These are phyloP conservation scores for Hortaea werneckii DNA, from an alignment of 2,329 filamentous ascomycete genomes.

Conservation along the genomic window DNA sequence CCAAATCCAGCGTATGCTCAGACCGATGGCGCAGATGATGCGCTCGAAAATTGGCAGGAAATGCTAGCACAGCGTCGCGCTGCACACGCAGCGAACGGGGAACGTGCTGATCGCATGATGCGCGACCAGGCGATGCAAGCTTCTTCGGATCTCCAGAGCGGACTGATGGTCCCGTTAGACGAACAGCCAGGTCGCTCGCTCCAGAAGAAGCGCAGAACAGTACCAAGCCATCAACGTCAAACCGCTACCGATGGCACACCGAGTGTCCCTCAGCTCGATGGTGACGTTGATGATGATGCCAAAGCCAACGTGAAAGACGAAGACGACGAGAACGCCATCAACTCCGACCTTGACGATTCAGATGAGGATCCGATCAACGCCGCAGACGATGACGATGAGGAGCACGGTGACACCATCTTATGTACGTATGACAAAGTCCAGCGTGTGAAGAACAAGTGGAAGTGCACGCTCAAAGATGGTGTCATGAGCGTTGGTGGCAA, in stretches of 20 bases:
- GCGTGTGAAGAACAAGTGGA: slow-evolving; percentile 93
- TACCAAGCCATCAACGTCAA: not conserved
- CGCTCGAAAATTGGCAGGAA: slow-evolving; percentile 46
- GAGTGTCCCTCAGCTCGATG: slow-evolving; percentile 41
- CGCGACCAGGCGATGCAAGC: slow-evolving; percentile 57
- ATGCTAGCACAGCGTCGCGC: slow-evolving; percentile 50
- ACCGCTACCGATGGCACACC: slow-evolving; percentile 5
- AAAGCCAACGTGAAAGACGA: slow-evolving; percentile 35
- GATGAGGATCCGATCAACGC: slow-evolving; percentile 57
- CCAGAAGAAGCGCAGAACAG: slow-evolving; percentile 5
- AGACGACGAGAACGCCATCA: slow-evolving; percentile 86
- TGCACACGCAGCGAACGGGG: slow-evolving; percentile 40
- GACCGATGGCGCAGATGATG: slow-evolving; percentile 62
- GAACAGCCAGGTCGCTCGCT: slow-evolving; percentile 31
- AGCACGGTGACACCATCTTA: slow-evolving; percentile 81
- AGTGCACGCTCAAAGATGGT: slow-evolving; percentile 96
- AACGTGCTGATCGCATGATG: slow-evolving; percentile 58
- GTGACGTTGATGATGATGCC: slow-evolving; percentile 40
- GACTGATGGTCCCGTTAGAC: slow-evolving; percentile 63
- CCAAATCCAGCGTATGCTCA: slow-evolving; percentile 48
- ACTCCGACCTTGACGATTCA: slow-evolving; percentile 91
- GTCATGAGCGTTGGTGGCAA: slow-evolving; percentile 87
- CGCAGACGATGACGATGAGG: slow-evolving; percentile 57
- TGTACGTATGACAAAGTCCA: slow-evolving; percentile 99
- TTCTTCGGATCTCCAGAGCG: slow-evolving; percentile 61